Base-by-base conservation (phyloP, 1,139 yeast species). In the Oligophagozyma castellii region DNA sequence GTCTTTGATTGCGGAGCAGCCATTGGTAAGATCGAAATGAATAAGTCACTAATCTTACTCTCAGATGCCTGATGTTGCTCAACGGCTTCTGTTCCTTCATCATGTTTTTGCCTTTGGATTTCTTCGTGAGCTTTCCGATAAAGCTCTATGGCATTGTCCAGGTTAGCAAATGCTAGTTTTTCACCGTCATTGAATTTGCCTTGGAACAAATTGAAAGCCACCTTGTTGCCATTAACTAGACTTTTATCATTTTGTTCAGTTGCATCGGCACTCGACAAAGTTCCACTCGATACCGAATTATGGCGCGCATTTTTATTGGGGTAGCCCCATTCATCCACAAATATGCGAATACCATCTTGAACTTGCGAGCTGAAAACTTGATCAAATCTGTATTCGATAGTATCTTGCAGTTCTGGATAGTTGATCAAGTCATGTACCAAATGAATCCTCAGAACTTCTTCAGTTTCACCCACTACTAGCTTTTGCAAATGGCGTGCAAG, bases 131-230 rank as follows among this genome's bases (percentile, higher is more conserved):
- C 55, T 36, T 48, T 51, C 30, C 48, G 43, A 43, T 59, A 66
- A 34, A 62, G 59, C 45, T 67, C 70, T 37, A 75, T 66, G 14
- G 78, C 70, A 34, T 73, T 73, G 27, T 84, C 95, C 42, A 86
- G 65, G 50, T 83, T 84, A 5, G 95, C 96, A 44, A 70, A 64
- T 26, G 93, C 79, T 36, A 86, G 65, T 51, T 86, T 86, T 44
- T 79, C 92, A n/a, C 93, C 96, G 48, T 81, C 94, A 27, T 72
- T 68, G 3, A 72, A 48, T 38, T 79, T 77, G 5, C 96, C 95
- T 27, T 67, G 61, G 48, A 84, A 81, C 44, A 81, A 55, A 39
- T 77, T 77, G 48, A 86, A 65, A 33, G 70, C 68, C 20, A 70
- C 60, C 26, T 46, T 51, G n/a, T n/a, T n/a, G n/a, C n/a, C n/a